Conservation (phyloP, 129 eudicot genomes). For the Scalesia atractyloides region DNA sequence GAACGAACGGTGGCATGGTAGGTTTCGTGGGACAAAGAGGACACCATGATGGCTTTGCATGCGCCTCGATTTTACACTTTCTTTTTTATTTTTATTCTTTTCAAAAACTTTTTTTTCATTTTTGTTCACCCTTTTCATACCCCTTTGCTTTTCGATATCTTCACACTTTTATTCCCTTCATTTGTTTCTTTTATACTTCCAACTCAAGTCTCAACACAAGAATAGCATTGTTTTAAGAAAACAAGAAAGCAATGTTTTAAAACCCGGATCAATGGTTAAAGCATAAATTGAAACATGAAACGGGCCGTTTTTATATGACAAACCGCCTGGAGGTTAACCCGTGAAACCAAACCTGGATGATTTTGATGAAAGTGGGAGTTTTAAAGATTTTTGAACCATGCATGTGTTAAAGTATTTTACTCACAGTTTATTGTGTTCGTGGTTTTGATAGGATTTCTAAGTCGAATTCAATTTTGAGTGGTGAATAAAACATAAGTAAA, state of each 20-base stretch:
- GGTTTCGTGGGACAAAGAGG: constrained; percentile 49
- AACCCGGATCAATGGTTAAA: neutral
- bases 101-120: constrained; percentile 16
- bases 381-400: too few relatives aligned
- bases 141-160: neutral
- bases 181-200: constrained; percentile 6
- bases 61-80: constrained; percentile 53
- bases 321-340: neutral
- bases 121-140: neutral
- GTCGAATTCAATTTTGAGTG: too few relatives aligned
- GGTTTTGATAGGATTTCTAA: neutral
- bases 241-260: neutral
- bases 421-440: too few relatives aligned
- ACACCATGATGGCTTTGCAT: constrained; percentile 80
- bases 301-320: neutral
- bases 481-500: too few relatives aligned
- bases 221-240: neutral
- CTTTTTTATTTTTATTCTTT: constrained; percentile 19
- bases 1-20: constrained; percentile 31
- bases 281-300: neutral
- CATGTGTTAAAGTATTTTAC: too few relatives aligned
- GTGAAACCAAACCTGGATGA: neutral
- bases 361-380: neutral
- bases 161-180: constrained; percentile 25
- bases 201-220: neutral